Evolutionary conservation across 2,329 filamentous ascomycete species (phyloP).

Genomic region (Fusarium sp.): DNA sequence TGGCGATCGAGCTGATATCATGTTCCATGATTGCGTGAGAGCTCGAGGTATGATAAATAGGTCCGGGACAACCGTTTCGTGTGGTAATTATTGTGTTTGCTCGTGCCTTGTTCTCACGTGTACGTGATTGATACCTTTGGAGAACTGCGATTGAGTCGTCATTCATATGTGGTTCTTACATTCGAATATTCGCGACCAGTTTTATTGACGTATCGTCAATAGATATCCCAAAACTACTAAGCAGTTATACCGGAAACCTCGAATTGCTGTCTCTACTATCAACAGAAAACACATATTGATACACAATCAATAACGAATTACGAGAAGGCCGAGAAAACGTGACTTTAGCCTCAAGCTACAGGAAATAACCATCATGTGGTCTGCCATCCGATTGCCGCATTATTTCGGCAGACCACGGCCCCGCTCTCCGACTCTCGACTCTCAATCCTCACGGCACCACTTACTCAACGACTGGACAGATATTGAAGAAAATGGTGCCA

Average conservation of each 20-base stretch:
- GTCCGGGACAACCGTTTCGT: conserved; percentile 6
- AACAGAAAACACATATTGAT: neutral
- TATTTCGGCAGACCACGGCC: conserved; percentile 34
- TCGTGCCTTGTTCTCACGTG: neutral
- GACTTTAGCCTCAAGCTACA: conserved; percentile 21
- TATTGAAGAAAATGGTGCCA: conserved; percentile 18
- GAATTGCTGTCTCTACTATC: neutral
- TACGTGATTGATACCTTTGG: neutral
- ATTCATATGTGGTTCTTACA: neutral
- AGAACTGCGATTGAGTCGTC: neutral
- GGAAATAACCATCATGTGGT: conserved; percentile 16
- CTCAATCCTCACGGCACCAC: conserved; percentile 29
- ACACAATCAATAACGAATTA: neutral
- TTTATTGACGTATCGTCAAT: neutral
- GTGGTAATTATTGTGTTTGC: conserved; percentile 1
- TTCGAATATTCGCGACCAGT: neutral
- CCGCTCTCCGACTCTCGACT: conserved; percentile 20
- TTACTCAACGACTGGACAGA: conserved; percentile 43
- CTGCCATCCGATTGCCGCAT: conserved; percentile 27
- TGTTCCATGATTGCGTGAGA: conserved; percentile 23
- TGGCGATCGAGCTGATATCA: conserved; percentile 22
- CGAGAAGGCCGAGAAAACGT: conserved; percentile 17
- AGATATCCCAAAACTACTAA: neutral
- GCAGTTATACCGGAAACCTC: neutral
- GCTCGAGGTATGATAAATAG: conserved; percentile 42